phyloP scores from a whole-genome alignment of 2,329 filamentous ascomycete species.

The Diaporthe amygdali region DNA sequence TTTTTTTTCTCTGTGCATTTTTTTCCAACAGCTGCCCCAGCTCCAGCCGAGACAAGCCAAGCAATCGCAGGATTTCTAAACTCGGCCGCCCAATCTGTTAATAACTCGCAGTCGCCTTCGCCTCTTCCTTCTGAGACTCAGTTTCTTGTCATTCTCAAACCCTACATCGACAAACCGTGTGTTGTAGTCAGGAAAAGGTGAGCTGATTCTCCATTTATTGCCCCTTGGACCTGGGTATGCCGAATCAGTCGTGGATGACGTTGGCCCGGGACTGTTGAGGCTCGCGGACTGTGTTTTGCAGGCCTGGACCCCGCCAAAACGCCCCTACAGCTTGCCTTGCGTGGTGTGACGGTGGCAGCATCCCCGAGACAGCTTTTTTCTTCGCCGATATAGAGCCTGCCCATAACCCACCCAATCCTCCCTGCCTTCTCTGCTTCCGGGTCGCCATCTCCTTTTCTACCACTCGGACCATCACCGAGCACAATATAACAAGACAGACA shows the following conservation, averaged over 20 bases:
- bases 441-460: slow-evolving; percentile 16
- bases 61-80: slow-evolving; percentile 13
- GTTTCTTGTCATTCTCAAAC: not conserved
- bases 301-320: slow-evolving; percentile 14
- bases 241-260: slow-evolving; percentile 15
- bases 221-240: not conserved
- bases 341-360: slow-evolving; percentile 22
- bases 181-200: not conserved
- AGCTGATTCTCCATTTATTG: slow-evolving; percentile 19
- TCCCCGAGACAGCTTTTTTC: slow-evolving; percentile 25
- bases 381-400: slow-evolving; percentile 23
- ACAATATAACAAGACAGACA: not conserved
- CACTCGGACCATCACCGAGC: slow-evolving; percentile 23
- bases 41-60: slow-evolving; percentile 18
- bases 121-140: not conserved
- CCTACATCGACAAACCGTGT: not conserved
- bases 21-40: slow-evolving; percentile 7
- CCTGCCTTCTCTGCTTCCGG: slow-evolving; percentile 1
- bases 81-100: not conserved
- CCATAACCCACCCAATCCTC: slow-evolving; percentile 23
- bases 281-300: not conserved
- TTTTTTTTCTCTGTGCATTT: slow-evolving; percentile 13
- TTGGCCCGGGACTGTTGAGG: not conserved
- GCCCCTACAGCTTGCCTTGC: not conserved
- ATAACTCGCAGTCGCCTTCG: not conserved